Base-by-base conservation (phyloP, 345 rosid genomes). In the Diplotaxis tenuifolia region DNA sequence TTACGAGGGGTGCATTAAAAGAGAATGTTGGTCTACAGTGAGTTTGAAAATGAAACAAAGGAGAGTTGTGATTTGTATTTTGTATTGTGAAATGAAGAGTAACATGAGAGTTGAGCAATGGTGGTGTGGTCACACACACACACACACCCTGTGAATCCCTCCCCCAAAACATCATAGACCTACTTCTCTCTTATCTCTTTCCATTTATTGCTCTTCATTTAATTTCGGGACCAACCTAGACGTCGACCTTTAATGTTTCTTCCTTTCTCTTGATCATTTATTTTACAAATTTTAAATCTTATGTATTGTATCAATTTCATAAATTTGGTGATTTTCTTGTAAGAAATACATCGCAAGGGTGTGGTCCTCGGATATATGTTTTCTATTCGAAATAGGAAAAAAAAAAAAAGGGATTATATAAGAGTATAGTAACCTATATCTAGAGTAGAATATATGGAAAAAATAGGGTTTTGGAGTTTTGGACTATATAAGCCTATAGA, bases 131-230 rank as follows among this genome's bases (percentile, higher is more conserved):
- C 34, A 29, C 14, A 68, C 22, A 65, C 57, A 60, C 78, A 75
- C 64, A 62, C 25, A 55, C 9, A 62, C 59, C 74, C 64, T 75
- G 75, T 75, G 74, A 68, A 55, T 61, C 53, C 20, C 1, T 4
- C 58, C 62, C 78, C 36, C 56, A n/a, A n/a, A 6, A 70, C 75
- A 70, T 76, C 54, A 70, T 63, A 62, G 54, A 76, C 79, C 71
- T 76, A 55, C 75, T 76, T 55, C 71, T 70, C 45, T 62, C 67
- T 63, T 70, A 70, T 54, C 79, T 70, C 79, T 45, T 54, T 25
- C 54, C 79, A 76, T 76, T 76, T 69, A 70, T 69, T 76, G 71
- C 65, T 70, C 67, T 42, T 7, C 71, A 63, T 75, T 76, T 55
- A 76, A 55, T 76, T 45, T 8, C 9, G 15, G 60, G 60, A 76